phyloP scores from a whole-genome alignment of 768 basidiomycete genomes.

The Mrakia hoshinonis region DNA sequence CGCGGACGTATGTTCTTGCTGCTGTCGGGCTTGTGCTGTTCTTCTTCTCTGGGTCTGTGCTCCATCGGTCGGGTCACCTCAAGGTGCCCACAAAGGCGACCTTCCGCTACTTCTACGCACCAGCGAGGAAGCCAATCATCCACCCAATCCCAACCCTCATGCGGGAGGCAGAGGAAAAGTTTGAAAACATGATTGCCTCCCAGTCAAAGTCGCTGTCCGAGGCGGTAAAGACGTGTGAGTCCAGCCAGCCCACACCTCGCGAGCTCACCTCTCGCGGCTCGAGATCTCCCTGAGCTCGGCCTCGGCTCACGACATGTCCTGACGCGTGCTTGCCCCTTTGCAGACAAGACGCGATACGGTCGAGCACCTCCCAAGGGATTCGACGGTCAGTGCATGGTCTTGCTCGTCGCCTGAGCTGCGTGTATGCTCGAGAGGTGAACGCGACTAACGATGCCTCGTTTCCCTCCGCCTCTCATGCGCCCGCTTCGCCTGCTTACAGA shows the following conservation, averaged over 20 bases:
- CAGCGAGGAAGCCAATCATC: neutral
- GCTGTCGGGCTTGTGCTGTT: neutral
- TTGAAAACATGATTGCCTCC: conserved; percentile 35
- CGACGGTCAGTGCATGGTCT: conserved; percentile 16
- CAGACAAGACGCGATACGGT: conserved; percentile 35
- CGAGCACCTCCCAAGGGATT: conserved; percentile 37
- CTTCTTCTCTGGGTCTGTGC: neutral
- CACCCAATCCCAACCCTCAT: conserved; percentile 42
- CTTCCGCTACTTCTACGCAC: neutral
- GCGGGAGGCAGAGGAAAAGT: conserved; percentile 37
- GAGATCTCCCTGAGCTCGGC: too few species aligned
- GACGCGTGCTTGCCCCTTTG: neutral
- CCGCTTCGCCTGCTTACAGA: conserved; percentile 23
- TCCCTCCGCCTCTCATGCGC: neutral
- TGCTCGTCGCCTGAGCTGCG: neutral
- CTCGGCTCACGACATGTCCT: neutral
- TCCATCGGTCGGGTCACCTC: conserved; percentile 14
- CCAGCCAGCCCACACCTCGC: neutral
- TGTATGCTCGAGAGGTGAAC: neutral
- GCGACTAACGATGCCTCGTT: neutral
- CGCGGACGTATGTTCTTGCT: neutral
- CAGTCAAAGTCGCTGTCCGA: conserved; percentile 38
- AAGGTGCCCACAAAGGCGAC: conserved; percentile 6
- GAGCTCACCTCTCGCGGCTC: neutral
- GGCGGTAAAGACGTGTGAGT: conserved; percentile 37